These are phyloP conservation scores for Solanum etuberosum DNA, from an alignment of 257 asterid genomes.

Conservation along the genomic window DNA sequence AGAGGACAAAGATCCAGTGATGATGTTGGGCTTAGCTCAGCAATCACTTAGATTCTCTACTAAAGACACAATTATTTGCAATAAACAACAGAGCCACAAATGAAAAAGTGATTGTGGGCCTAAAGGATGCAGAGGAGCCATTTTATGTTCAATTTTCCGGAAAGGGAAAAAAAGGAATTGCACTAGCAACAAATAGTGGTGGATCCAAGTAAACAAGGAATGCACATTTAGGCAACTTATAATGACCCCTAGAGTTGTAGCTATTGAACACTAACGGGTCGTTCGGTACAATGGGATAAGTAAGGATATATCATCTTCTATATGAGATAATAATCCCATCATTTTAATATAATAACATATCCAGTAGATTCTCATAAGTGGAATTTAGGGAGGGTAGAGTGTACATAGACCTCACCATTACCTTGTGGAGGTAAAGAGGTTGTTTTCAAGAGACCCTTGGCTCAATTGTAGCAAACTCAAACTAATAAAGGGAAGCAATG, in stretches of 20 bases:
- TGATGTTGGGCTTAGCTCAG: neutral
- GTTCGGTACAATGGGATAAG: too few relatives aligned
- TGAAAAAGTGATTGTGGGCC: neutral
- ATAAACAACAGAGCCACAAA: neutral
- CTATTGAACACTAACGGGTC: neutral
- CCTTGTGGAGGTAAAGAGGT: neutral
- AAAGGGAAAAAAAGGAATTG: neutral
- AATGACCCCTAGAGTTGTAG: neutral
- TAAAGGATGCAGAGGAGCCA: neutral
- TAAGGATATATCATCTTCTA: neutral
- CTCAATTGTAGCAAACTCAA: neutral
- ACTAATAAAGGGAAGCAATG: too few relatives aligned
- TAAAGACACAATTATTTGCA: neutral
- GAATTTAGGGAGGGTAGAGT: too few relatives aligned
- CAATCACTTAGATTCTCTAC: neutral
- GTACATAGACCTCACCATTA: too few relatives aligned
- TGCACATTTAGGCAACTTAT: neutral
- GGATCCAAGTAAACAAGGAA: neutral
- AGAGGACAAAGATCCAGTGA: neutral
- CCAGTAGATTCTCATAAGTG: too few relatives aligned
- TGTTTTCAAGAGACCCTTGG: neutral
- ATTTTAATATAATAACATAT: neutral
- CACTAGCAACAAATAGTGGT: neutral
- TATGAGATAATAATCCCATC: neutral
- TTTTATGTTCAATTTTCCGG: neutral